Conservation (phyloP, 176 grass and related monocot genomes). For the Ananas comosus region DNA sequence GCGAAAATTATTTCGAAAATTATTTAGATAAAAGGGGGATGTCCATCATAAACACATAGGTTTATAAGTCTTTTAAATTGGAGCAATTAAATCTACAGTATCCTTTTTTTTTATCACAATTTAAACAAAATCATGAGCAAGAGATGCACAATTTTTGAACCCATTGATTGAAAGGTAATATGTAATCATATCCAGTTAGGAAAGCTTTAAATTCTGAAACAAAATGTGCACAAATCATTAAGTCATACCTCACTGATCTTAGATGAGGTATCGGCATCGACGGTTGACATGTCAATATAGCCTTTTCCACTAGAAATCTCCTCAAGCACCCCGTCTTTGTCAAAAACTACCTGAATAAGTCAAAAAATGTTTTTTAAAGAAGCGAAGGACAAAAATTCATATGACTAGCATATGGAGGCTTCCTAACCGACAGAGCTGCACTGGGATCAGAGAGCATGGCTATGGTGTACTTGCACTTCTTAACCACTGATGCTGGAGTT, state of each 20-base stretch:
- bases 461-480: constrained; percentile 92
- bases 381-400: constrained; percentile 1
- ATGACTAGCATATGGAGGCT: background rate
- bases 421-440: constrained; percentile 73
- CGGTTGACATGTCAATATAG: constrained; percentile 95
- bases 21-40: background rate
- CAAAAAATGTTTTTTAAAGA: background rate
- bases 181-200: too few relatives aligned
- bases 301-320: constrained; percentile 67
- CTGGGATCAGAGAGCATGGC: constrained; percentile 93
- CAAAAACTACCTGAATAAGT: constrained; percentile 69
- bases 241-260: constrained; percentile 69
- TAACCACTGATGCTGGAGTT: constrained; percentile 71
- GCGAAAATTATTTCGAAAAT: constrained; percentile 21
- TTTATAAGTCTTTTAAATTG: too few relatives aligned
- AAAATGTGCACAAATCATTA: background rate
- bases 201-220: background rate
- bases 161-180: too few relatives aligned
- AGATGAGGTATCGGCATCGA: constrained; percentile 73
- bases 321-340: constrained; percentile 90
- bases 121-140: too few relatives aligned
- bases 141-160: too few relatives aligned
- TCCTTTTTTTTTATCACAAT: too few relatives aligned
- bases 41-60: too few relatives aligned
- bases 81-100: too few relatives aligned